Conservation (phyloP, 2,329 filamentous ascomycete species). For the Aspergillus udagawae region DNA sequence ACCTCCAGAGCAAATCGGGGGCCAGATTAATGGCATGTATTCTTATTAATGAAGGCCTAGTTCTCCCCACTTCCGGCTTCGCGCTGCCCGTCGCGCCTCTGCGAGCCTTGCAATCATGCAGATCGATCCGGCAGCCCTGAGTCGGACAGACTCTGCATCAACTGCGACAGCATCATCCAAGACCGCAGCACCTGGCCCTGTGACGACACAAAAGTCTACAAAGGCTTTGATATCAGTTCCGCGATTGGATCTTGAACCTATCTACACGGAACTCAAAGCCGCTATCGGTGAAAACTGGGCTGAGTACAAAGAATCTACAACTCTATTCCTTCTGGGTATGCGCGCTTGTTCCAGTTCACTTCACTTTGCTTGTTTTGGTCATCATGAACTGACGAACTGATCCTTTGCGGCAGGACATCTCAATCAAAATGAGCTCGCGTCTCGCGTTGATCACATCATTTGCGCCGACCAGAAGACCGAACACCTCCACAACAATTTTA, state of each 20-base stretch:
- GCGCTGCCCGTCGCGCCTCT: slow-evolving; percentile 37
- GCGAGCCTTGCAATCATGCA: slow-evolving; percentile 37
- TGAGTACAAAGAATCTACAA: slow-evolving; percentile 57
- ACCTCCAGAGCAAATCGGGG: slow-evolving; percentile 9
- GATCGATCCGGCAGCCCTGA: slow-evolving; percentile 44
- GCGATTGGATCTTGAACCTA: slow-evolving; percentile 59
- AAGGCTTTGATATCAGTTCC: slow-evolving; percentile 52
- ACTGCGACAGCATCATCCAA: slow-evolving; percentile 30
- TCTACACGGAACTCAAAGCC: slow-evolving; percentile 59
- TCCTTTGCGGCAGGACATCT: slow-evolving; percentile 45
- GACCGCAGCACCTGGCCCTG: slow-evolving; percentile 22
- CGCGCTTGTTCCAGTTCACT: not conserved
- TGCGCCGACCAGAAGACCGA: slow-evolving; percentile 49
- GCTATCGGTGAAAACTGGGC: slow-evolving; percentile 58
- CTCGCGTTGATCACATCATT: slow-evolving; percentile 54
- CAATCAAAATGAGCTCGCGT: slow-evolving; percentile 58
- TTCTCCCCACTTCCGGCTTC: slow-evolving; percentile 33
- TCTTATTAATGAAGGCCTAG: slow-evolving; percentile 38
- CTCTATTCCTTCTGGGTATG: slow-evolving; percentile 55
- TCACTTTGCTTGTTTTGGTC: slow-evolving; percentile 1
- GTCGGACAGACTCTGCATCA: slow-evolving; percentile 38
- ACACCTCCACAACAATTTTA: slow-evolving; percentile 60
- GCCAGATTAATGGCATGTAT: slow-evolving; percentile 13
- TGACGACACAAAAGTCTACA: slow-evolving; percentile 44
- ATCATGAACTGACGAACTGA: slow-evolving; percentile 17